phyloP scores from a whole-genome alignment of 2,329 filamentous ascomycete species.

The Colletotrichum ledebouriae region DNA sequence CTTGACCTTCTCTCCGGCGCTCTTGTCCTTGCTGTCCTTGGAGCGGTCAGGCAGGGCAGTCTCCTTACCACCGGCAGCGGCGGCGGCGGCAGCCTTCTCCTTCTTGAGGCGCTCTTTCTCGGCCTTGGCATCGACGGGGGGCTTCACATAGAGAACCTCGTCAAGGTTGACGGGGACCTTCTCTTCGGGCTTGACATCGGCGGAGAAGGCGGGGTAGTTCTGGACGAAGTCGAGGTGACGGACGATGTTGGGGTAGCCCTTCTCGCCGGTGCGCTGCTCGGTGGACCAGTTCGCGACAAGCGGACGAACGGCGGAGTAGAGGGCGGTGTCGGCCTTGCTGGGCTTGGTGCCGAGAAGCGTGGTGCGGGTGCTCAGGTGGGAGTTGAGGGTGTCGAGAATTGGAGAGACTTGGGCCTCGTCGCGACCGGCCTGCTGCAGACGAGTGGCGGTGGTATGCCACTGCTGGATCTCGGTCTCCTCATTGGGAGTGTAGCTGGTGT shows the following conservation, averaged over 20 bases:
- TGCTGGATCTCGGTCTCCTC: constrained; percentile 91
- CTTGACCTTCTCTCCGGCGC: constrained; percentile 62
- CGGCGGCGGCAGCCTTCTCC: constrained; percentile 83
- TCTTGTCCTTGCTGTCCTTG: constrained; percentile 73
- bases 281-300: constrained; percentile 83
- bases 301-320: constrained; percentile 84
- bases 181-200: constrained; percentile 77
- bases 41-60: constrained; percentile 70
- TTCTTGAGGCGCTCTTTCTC: constrained; percentile 98
- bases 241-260: constrained; percentile 91
- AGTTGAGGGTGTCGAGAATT: constrained; percentile 85
- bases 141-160: constrained; percentile 88
- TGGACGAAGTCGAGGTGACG: constrained; percentile 95
- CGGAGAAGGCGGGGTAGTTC: constrained; percentile 81
- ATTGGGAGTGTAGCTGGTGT: constrained; percentile 79
- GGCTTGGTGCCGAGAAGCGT: constrained; percentile 92
- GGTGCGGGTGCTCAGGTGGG: constrained; percentile 87
- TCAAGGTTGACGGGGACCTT: constrained; percentile 85
- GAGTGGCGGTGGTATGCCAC: constrained; percentile 85
- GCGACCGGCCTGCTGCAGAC: constrained; percentile 70
- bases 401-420: constrained; percentile 73
- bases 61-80: constrained; percentile 59
- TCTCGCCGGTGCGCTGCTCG: constrained; percentile 90
- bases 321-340: constrained; percentile 85
- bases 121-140: constrained; percentile 89